Base-by-base conservation (phyloP, 73 alveolate species). In the Stentor roeselii region DNA sequence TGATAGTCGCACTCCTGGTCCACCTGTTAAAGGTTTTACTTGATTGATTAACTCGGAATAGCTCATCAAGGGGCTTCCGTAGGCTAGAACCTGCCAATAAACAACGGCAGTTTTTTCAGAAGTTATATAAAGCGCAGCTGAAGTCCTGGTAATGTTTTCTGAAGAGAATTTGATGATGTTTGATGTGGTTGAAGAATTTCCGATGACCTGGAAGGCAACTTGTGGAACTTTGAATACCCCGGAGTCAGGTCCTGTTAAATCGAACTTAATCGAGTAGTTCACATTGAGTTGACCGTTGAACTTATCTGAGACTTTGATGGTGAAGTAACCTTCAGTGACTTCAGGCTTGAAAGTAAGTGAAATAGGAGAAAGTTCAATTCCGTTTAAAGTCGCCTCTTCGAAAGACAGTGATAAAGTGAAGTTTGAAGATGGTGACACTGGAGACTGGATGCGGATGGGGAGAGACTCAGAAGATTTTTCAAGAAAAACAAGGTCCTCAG, bases 361-460 rank as follows among this genome's bases (percentile, higher is more conserved):
- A 2, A 32, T 67, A 1, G 80, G 80, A 2, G 15, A 30, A 0
- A 67, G 41, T 21, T 21, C 1, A 21, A 67, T 67, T 1, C 80
- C 80, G 21, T 50, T 50, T 11, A 50, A 21, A 67, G 80, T 67
- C 34, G 80, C 15, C 27, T 32, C 37, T 67, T 67, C 80, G 37
- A 67, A 67, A 2, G 80, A 21, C 0, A 67, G 1, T 1, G 41
- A 21, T 21, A 67, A 1, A 34, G 80, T 21, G 0, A 67, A 21
- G 34, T 67, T 32, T 0, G 80, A 27, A 67, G 37, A 15, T 1
- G 80, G 80, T 1, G 80, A n/a, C 34, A 40, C 80, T 30, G 37
- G 50, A 2, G 37, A 14, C 34, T 36, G 14, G 42, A 67, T 32
- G 27, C 34, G 21, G 21, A 67, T 67, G 11, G 80, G 80, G 42